These are phyloP conservation scores for Agaricus blazei DNA, from an alignment of 768 basidiomycete genomes.

Conservation along the genomic window DNA sequence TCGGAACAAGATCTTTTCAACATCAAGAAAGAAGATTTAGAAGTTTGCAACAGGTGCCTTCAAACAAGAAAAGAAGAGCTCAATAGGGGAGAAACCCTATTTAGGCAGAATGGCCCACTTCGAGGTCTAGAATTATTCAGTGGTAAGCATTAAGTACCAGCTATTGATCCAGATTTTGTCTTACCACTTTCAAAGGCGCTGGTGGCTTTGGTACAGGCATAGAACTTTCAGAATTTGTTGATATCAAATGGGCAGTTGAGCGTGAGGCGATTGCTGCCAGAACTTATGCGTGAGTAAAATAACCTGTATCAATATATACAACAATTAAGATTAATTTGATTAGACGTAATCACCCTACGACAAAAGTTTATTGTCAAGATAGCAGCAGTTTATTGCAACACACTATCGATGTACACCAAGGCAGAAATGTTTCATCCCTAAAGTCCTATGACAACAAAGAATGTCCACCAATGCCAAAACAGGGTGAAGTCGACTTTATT, in stretches of 20 bases:
- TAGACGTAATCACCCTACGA: conserved; percentile 59
- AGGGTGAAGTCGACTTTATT: conserved; percentile 63
- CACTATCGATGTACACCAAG: conserved; percentile 43
- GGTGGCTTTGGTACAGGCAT: conserved; percentile 72
- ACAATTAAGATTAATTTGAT: conserved; percentile 1
- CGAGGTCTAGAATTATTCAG: conserved; percentile 64
- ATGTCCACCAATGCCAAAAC: conserved; percentile 47
- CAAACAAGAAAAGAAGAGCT: conserved; percentile 25
- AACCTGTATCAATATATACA: background rate
- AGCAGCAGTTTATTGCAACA: conserved; percentile 55
- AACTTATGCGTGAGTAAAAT: conserved; percentile 49
- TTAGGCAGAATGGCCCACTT: conserved; percentile 37
- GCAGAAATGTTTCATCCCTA: conserved; percentile 34
- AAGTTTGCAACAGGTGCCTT: conserved; percentile 35
- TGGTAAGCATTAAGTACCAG: conserved; percentile 33
- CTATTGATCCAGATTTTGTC: background rate
- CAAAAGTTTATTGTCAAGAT: conserved; percentile 61
- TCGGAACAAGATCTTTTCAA: conserved; percentile 13
- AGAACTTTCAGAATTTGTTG: conserved; percentile 52
- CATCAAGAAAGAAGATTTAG: conserved; percentile 21
- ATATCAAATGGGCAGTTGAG: conserved; percentile 68
- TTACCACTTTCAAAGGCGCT: conserved; percentile 43
- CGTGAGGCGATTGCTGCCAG: conserved; percentile 56
- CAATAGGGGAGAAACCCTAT: conserved; percentile 23
- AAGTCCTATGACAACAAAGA: conserved; percentile 33